Conservation (phyloP, 345 rosid genomes). For the Litchi chinensis region DNA sequence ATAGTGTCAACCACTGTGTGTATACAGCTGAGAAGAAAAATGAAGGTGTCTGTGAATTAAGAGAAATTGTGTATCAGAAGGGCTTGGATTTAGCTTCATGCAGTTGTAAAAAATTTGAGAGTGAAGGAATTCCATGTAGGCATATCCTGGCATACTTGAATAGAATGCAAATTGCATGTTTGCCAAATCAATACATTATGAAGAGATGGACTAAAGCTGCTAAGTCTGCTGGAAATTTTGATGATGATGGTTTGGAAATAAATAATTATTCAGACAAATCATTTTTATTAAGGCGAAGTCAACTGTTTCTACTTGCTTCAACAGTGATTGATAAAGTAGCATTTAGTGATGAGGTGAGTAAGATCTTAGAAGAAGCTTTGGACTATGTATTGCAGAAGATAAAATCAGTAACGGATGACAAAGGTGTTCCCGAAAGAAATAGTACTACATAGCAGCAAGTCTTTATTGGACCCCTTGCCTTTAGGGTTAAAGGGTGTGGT, state of each 20-base stretch:
- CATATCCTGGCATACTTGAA: background rate
- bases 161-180: background rate
- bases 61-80: background rate
- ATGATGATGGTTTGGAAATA: background rate
- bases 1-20: background rate
- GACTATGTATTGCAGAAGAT: too few relatives aligned
- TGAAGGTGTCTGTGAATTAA: background rate
- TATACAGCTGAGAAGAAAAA: background rate
- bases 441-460: too few relatives aligned
- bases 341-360: too few relatives aligned
- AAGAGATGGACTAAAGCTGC: background rate
- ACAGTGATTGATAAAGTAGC: too few relatives aligned
- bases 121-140: background rate
- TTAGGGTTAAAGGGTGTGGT: too few relatives aligned
- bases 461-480: too few relatives aligned
- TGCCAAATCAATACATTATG: background rate
- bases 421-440: too few relatives aligned
- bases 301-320: too few relatives aligned
- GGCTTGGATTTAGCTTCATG: background rate
- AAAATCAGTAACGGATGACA: too few relatives aligned
- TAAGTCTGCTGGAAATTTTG: background rate
- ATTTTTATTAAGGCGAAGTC: background rate
- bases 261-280: background rate
- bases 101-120: background rate
- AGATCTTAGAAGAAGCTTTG: too few relatives aligned